These are phyloP conservation scores for Skeletonema tropicum DNA, from an alignment of 108 stramenopile genomes.

Conservation along the genomic window DNA sequence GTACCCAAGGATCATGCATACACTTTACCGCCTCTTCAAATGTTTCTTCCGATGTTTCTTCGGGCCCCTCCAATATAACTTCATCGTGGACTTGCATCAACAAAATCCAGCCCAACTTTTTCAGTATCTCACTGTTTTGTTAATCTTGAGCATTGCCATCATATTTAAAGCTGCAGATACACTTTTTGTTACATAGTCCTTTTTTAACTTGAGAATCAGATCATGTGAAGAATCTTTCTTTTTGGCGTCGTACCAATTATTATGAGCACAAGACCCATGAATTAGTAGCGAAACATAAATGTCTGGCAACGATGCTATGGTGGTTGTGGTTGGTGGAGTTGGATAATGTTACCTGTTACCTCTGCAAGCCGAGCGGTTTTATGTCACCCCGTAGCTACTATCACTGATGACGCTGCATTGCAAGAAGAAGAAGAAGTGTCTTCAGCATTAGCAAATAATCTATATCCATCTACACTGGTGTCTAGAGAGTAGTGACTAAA, in stretches of 20 bases:
- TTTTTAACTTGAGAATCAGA: neutral
- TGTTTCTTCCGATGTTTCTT: slow-evolving; percentile 96
- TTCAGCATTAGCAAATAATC: too few species aligned
- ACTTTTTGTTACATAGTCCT: too few species aligned
- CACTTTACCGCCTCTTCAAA: slow-evolving; percentile 80
- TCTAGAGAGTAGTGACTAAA: too few species aligned
- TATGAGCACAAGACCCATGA: slow-evolving; percentile 88
- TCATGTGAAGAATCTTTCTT: neutral
- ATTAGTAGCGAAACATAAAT: slow-evolving; percentile 96
- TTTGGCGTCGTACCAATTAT: slow-evolving; percentile 99
- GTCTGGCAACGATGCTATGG: too few species aligned
- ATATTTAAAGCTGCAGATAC: too few species aligned
- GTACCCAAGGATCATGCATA: slow-evolving; percentile 97
- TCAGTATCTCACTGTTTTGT: slow-evolving; percentile 73
- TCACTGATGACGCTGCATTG: too few species aligned
- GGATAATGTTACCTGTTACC: too few species aligned
- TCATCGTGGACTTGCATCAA: slow-evolving; percentile 99
- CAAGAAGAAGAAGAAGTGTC: too few species aligned
- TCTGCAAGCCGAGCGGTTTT: too few species aligned
- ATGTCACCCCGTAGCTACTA: too few species aligned
- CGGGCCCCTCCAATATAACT: slow-evolving; percentile 99
- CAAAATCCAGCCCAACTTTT: slow-evolving; percentile 95
- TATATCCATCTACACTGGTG: too few species aligned
- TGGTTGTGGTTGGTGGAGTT: too few species aligned
- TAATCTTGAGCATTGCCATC: slow-evolving; percentile 99